Conservation (phyloP, 2,329 filamentous ascomycete genomes). For the Fusarium paranaense region DNA sequence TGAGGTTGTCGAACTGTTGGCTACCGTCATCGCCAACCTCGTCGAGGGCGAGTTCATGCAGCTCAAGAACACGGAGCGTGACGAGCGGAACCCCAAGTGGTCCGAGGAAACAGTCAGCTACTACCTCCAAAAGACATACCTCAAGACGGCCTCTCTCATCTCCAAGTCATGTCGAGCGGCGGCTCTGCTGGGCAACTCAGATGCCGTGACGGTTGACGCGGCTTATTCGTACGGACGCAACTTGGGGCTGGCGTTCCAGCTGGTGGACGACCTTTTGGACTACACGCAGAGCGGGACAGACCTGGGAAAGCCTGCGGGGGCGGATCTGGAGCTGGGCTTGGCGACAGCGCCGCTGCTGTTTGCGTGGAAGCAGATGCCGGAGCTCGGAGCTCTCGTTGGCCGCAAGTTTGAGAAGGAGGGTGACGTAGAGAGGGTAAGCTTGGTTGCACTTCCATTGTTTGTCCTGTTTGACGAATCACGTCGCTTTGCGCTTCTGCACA, state of each 20-base stretch:
- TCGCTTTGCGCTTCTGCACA: constrained; percentile 2
- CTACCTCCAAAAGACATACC: constrained; percentile 97
- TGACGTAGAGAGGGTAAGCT: constrained; percentile 83
- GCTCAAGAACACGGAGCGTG: constrained; percentile 92
- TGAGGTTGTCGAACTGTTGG: constrained; percentile 93
- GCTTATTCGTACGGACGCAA: constrained; percentile 95
- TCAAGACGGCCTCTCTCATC: constrained; percentile 96
- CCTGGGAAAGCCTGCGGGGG: constrained; percentile 93
- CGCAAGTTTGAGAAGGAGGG: constrained; percentile 88
- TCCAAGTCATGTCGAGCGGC: constrained; percentile 95
- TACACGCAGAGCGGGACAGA: constrained; percentile 89
- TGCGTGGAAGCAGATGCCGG: constrained; percentile 90
- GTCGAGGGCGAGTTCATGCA: constrained; percentile 99
- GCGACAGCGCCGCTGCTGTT: constrained; percentile 95
- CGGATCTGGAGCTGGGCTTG: constrained; percentile 91
- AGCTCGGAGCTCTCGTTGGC: constrained; percentile 88
- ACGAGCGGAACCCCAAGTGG: constrained; percentile 86
- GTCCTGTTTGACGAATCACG: constrained; percentile 28
- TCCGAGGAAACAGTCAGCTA: constrained; percentile 91
- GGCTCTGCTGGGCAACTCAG: constrained; percentile 83
- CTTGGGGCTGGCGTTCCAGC: constrained; percentile 92
- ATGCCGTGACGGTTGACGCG: constrained; percentile 84
- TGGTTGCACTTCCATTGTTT: not conserved
- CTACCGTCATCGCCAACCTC: constrained; percentile 96
- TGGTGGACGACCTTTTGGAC: constrained; percentile 98